phyloP scores from a whole-genome alignment of 306 rosid species.

The Hippophae tibetana region DNA sequence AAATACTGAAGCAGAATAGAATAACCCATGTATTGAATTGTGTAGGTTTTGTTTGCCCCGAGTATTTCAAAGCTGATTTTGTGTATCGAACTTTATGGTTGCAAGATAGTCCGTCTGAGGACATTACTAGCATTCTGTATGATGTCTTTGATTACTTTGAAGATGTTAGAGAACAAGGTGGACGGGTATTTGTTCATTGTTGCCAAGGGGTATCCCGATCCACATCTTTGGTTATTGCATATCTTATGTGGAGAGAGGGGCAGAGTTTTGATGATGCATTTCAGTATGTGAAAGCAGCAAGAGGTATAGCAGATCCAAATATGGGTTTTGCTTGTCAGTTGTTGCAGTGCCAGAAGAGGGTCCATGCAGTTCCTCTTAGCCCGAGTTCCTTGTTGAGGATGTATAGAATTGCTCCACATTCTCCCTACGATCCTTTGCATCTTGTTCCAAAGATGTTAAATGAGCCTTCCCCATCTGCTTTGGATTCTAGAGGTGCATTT shows the following conservation, averaged over 20 bases:
- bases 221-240: slow-evolving; percentile 92
- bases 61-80: slow-evolving; percentile 80
- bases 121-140: slow-evolving; percentile 86
- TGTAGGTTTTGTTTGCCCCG: slow-evolving; percentile 96
- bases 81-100: slow-evolving; percentile 91
- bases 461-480: slow-evolving; percentile 54
- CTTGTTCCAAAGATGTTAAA: slow-evolving; percentile 93
- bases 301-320: slow-evolving; percentile 97
- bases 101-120: slow-evolving; percentile 97
- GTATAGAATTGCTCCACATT: slow-evolving; percentile 91
- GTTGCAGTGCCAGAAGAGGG: slow-evolving; percentile 96
- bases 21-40: slow-evolving; percentile 92
- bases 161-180: slow-evolving; percentile 85
- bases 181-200: slow-evolving; percentile 96
- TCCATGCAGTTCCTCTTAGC: slow-evolving; percentile 95
- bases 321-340: slow-evolving; percentile 99
- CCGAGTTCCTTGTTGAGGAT: slow-evolving; percentile 92
- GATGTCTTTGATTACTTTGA: slow-evolving; percentile 98
- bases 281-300: slow-evolving; percentile 97
- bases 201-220: slow-evolving; percentile 99
- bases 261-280: slow-evolving; percentile 99
- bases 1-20: slow-evolving; percentile 73
- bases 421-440: slow-evolving; percentile 94
- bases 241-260: slow-evolving; percentile 99
- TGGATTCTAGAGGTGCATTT: slow-evolving; percentile 97